Percentiles rank a stretch among this genome's conserved stretches.
These are phyloP conservation scores for Oxyria digyna DNA, from an alignment of 148 eudicot species.

Conservation along the genomic window DNA sequence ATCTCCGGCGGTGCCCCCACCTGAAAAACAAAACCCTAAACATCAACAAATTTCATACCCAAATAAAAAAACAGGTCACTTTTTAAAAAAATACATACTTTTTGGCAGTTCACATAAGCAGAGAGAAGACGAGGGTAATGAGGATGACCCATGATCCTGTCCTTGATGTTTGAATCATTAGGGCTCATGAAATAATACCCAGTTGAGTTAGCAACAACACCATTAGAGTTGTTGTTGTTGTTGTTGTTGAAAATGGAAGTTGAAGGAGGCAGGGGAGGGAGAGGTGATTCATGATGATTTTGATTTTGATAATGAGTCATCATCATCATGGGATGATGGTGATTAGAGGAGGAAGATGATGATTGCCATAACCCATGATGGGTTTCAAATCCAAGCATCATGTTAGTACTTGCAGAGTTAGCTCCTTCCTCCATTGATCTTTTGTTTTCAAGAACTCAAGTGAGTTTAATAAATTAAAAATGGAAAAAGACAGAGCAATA, in stretches of 20 bases:
- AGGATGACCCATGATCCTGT: slow-evolving; percentile 90
- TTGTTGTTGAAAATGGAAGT: background rate
- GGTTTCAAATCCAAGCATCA: slow-evolving; percentile 2
- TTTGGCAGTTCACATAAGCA: slow-evolving; percentile 73
- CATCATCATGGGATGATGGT: background rate
- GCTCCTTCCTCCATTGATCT: background rate
- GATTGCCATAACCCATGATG: background rate
- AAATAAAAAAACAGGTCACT: background rate
- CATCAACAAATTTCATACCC: background rate
- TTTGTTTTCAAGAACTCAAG: too few species aligned
- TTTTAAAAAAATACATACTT: slow-evolving; percentile 21
- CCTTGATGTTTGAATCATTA: slow-evolving; percentile 36
- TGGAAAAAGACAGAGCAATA: background rate
- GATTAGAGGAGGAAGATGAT: background rate
- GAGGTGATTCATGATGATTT: background rate
- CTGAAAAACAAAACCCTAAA: slow-evolving; percentile 16
- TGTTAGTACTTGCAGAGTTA: background rate
- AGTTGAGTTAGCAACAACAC: slow-evolving; percentile 1
- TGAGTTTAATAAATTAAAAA: too few species aligned
- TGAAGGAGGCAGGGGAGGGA: slow-evolving; percentile 3
- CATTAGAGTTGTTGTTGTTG: background rate
- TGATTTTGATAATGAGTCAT: background rate
- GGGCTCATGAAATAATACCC: slow-evolving; percentile 7
- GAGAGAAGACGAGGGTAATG: slow-evolving; percentile 74
- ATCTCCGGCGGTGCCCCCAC: slow-evolving; percentile 96